Base-by-base conservation (phyloP, 2,329 filamentous ascomycete genomes). In the Aschersonia sp. region DNA sequence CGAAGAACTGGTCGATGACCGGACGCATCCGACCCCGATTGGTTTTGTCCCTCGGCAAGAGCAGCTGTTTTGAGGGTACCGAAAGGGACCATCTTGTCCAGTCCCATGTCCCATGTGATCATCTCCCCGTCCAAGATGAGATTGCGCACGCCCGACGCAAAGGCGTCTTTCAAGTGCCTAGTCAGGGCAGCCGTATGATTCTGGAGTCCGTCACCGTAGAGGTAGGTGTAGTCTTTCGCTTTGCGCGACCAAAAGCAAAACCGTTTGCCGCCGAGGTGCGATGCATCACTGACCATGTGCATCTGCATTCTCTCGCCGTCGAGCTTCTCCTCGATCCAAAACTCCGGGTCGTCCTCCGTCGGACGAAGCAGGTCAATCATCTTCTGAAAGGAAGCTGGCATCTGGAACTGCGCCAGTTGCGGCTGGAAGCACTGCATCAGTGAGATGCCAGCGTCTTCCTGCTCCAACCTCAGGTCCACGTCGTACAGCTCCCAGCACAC, bases 251-350 rank as follows among this genome's bases (percentile, higher is more conserved):
- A 98, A 63, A 94, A 98, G 33, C 72, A 73, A 61, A 97, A 96
- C 22, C 70, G 72, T 48, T 73, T 79, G 0, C 87, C 86, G 0
- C 88, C 87, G 0, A 78, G 74, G 1, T 79, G 68, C 1, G 63
- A 65, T 4, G 79, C 68, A 54, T 96, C 87, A 49, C 84, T 72
- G 10, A 78, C 65, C 84, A 97, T 89, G 63, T 98, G 92, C 60
- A 98, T 74, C 63, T 98, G 92, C 83, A 98, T 96, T 30, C 92
- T 79, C 65, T 98, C 92, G 1, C 92, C 92, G 55, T 98, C 92
- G 7, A 98, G 71, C 64, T 98, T 98, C 66, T 98, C 92, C 63
- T 98, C 92, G 44, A 97, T 92, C 88, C 89, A 97, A 59, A 94
- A 98, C 7, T 84, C 79, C 0, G 75, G 70, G 46, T 94, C 81